Base-by-base conservation (phyloP, 306 rosid genomes). In the Quercus glauca region DNA sequence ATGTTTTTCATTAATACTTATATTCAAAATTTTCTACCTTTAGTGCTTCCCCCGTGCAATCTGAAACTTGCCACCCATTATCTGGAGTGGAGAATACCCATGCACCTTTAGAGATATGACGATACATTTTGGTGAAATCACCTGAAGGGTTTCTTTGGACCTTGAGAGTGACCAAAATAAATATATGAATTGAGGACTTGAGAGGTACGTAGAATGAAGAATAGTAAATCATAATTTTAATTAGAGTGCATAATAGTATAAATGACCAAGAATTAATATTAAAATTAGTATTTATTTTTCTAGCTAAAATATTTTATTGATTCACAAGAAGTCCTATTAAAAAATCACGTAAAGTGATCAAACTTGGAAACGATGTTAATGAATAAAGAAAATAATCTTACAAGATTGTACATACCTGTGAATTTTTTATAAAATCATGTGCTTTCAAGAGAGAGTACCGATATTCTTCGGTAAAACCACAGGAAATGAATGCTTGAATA, bases 51-150 rank as follows among this genome's bases (percentile, higher is more conserved):
- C 87, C 88, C 0, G 92, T 88, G 83, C 92, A 91, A 33, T 91
- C 92, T 18, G 94, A 87, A 63, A 91, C 86, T 80, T 82, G 86
- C 92, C 88, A 88, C 49, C 90, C 91, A 0, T 88, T 87, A 26
- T 88, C 2, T 79, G 78, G 74, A 78, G 8, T 74, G 41, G 88
- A 81, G 76, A 91, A 87, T 15, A 90, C 80, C 95, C 91, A 91
- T 2, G 90, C 41, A 59, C 93, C 93, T 86, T 88, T 90, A 31
- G 61, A 43, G 3, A 82, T 86, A 79, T 88, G 91, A 60, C 90
- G 80, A 56, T 80, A 76, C 91, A 86, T 86, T 60, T 77, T 60
- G 10, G 43, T 58, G 86, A 84, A 88, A 56, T 90, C 81, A 0
- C 90, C 91, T 0, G 84, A 57, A 49, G 87, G 91, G 73, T 90